Percentiles rank a stretch among this genome's conserved stretches.
Conservation (phyloP, 2,329 filamentous ascomycete species). For the Pyricularia pennisetigena region DNA sequence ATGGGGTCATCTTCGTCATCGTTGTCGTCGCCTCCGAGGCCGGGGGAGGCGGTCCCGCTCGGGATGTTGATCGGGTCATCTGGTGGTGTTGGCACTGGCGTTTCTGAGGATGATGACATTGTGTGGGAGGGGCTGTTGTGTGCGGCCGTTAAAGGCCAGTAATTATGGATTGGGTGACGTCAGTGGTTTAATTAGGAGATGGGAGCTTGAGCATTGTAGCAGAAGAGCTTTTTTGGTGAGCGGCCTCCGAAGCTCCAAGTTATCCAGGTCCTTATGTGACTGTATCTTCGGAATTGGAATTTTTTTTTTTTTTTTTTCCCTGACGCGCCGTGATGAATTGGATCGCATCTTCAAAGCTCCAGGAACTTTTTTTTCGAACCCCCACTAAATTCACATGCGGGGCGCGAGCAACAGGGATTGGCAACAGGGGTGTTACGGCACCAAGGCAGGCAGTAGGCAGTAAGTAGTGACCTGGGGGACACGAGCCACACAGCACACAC, state of each 20-base stretch:
- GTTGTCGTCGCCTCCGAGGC: not conserved
- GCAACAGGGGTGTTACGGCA: not conserved
- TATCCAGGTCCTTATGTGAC: not conserved
- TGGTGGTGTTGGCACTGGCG: not conserved
- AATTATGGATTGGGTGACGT: not conserved
- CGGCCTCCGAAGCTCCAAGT: not conserved
- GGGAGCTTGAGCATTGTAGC: not conserved
- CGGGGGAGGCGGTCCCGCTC: not conserved
- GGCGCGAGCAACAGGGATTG: not conserved
- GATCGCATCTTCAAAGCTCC: not conserved
- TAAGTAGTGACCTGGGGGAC: not conserved
- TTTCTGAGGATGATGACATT: conserved; percentile 3
- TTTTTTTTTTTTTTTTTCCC: not conserved
- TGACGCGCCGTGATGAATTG: not conserved
- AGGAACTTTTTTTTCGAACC: not conserved
- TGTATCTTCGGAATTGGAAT: not conserved
- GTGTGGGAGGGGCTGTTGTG: not conserved
- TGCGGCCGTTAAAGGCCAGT: not conserved
- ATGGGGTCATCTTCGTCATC: conserved; percentile 53
- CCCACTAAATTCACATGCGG: not conserved
- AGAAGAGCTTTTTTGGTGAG: not conserved
- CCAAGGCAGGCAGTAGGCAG: not conserved
- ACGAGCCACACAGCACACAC: not conserved
- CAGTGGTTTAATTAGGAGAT: not conserved
- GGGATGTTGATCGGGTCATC: not conserved